A percentile compares a stretch with the other conserved stretches of the same genome.
These are phyloP conservation scores for Aspergillus neotritici DNA, from an alignment of 2,329 filamentous ascomycete genomes.

Conservation along the genomic window DNA sequence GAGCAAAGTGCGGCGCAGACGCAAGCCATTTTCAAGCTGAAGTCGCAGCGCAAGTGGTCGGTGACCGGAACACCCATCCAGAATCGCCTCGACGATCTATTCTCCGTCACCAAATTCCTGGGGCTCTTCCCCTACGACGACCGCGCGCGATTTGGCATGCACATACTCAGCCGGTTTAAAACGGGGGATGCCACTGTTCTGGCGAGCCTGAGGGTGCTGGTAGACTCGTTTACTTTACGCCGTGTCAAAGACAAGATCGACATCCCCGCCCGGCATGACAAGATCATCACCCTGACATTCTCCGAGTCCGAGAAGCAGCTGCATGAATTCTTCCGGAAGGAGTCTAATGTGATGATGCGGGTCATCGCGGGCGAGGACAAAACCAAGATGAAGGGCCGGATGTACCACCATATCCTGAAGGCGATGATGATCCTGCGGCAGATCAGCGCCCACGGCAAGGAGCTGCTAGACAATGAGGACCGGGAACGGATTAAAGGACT, in stretches of 20 bases:
- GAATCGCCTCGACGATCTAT: slow-evolving; percentile 85
- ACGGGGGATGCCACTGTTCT: slow-evolving; percentile 77
- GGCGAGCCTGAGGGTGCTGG: slow-evolving; percentile 72
- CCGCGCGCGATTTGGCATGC: slow-evolving; percentile 65
- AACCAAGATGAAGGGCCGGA: slow-evolving; percentile 69
- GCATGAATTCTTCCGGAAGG: slow-evolving; percentile 78
- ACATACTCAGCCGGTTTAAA: slow-evolving; percentile 83
- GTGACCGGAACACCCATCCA: slow-evolving; percentile 97
- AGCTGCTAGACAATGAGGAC: slow-evolving; percentile 80
- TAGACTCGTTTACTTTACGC: slow-evolving; percentile 89
- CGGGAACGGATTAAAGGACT: slow-evolving; percentile 72
- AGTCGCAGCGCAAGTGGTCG: slow-evolving; percentile 82
- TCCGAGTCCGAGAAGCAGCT: slow-evolving; percentile 66
- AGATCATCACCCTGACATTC: slow-evolving; percentile 69
- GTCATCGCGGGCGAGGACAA: slow-evolving; percentile 63
- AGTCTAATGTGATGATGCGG: slow-evolving; percentile 73
- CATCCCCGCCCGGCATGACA: slow-evolving; percentile 67
- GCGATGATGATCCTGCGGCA: slow-evolving; percentile 83
- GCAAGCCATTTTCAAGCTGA: slow-evolving; percentile 73
- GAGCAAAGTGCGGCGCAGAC: slow-evolving; percentile 77
- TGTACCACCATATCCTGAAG: slow-evolving; percentile 90
- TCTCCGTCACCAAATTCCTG: slow-evolving; percentile 79
- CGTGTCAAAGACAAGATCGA: slow-evolving; percentile 88
- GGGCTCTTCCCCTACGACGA: slow-evolving; percentile 81
- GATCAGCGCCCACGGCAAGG: slow-evolving; percentile 89